Evolutionary conservation across 2,329 filamentous ascomycete species (phyloP).

Genomic region (Verticillium albo-atrum): DNA sequence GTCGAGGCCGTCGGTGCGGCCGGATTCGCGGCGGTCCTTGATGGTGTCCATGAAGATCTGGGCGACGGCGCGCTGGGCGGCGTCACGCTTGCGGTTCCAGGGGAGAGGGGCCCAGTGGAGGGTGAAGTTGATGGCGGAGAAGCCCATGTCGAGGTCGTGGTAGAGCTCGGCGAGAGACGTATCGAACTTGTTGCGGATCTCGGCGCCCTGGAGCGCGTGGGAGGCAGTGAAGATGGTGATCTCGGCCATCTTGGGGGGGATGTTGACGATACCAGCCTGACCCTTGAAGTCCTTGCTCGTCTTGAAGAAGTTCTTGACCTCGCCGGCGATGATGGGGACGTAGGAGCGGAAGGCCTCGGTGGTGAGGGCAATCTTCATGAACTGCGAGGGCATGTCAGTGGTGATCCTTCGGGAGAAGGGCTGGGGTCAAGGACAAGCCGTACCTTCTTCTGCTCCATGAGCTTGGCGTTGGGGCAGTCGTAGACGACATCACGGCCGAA

Average conservation of each 20-base stretch:
- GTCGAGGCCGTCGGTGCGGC: slow-evolving; percentile 55
- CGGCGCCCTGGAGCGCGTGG: slow-evolving; percentile 77
- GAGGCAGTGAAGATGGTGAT: slow-evolving; percentile 89
- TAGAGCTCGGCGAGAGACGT: slow-evolving; percentile 76
- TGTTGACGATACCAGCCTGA: slow-evolving; percentile 63
- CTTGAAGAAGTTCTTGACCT: slow-evolving; percentile 71
- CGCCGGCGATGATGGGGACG: slow-evolving; percentile 71
- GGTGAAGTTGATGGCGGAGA: slow-evolving; percentile 86
- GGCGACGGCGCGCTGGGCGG: slow-evolving; percentile 75
- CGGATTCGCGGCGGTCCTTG: slow-evolving; percentile 57
- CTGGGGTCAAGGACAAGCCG: background rate
- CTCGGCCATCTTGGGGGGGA: slow-evolving; percentile 73
- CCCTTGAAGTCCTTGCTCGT: slow-evolving; percentile 62
- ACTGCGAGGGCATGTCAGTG: slow-evolving; percentile 36
- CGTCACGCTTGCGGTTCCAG: slow-evolving; percentile 79
- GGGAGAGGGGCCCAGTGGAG: slow-evolving; percentile 83
- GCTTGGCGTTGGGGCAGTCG: slow-evolving; percentile 83
- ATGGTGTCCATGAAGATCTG: slow-evolving; percentile 82
- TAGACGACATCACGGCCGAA: slow-evolving; percentile 88
- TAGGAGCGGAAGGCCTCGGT: slow-evolving; percentile 71
- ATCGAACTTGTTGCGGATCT: slow-evolving; percentile 77
- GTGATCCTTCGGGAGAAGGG: background rate
- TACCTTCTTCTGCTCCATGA: slow-evolving; percentile 97
- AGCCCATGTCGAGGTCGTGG: slow-evolving; percentile 87
- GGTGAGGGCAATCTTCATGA: slow-evolving; percentile 78